A percentile compares a stretch with the other conserved stretches of the same genome.
phyloP scores from a whole-genome alignment of 148 eudicot genomes.

The Cornus kousa region DNA sequence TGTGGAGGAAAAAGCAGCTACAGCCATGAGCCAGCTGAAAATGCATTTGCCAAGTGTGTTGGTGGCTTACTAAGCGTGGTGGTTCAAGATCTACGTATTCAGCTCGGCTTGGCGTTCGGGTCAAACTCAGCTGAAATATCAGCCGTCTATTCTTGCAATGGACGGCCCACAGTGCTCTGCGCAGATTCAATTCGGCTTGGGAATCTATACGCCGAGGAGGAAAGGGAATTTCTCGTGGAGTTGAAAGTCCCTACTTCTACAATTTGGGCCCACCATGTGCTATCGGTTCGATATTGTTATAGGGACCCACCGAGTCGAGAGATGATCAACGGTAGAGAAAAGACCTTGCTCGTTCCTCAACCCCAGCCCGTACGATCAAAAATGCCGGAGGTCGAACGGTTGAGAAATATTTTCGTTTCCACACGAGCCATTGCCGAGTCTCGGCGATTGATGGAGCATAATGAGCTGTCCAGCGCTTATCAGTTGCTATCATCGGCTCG shows the following conservation, averaged over 20 bases:
- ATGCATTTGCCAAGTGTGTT: slow-evolving; percentile 68
- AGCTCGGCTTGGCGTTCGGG: slow-evolving; percentile 55
- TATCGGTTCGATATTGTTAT: slow-evolving; percentile 60
- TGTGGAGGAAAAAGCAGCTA: not conserved
- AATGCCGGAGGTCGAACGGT: slow-evolving; percentile 46
- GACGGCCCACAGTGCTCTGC: slow-evolving; percentile 46
- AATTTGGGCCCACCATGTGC: slow-evolving; percentile 66
- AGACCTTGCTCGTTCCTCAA: slow-evolving; percentile 58
- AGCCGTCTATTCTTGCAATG: slow-evolving; percentile 61
- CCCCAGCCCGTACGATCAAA: slow-evolving; percentile 46
- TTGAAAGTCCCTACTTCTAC: slow-evolving; percentile 56
- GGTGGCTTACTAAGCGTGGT: slow-evolving; percentile 82
- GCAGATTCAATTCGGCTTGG: slow-evolving; percentile 53
- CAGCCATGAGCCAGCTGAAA: slow-evolving; percentile 36
- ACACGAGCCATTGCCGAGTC: slow-evolving; percentile 86
- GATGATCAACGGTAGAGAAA: slow-evolving; percentile 51
- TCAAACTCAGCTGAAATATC: slow-evolving; percentile 73
- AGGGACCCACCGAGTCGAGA: slow-evolving; percentile 63
- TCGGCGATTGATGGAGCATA: slow-evolving; percentile 51
- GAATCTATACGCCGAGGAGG: slow-evolving; percentile 84
- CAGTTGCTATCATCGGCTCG: slow-evolving; percentile 64
- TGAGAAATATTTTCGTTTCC: slow-evolving; percentile 56
- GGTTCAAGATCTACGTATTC: slow-evolving; percentile 63
- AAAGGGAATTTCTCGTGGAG: slow-evolving; percentile 70
- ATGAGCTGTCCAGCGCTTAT: slow-evolving; percentile 48